Conservation (phyloP, 139 green algal species). For the Volvox reticuliferus region DNA sequence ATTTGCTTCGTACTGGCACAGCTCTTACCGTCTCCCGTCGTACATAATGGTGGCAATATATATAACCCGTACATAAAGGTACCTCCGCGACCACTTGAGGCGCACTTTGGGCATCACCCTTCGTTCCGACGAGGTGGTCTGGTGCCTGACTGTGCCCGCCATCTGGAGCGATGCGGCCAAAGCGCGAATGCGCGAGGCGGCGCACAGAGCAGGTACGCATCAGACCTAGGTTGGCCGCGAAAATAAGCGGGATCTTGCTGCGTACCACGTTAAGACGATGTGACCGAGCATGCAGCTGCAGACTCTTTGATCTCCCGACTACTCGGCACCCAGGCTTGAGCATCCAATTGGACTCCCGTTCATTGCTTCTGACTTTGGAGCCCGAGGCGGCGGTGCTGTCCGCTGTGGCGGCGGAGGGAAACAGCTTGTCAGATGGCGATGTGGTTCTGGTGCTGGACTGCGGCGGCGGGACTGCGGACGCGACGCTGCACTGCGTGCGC, state of each 20-base stretch:
- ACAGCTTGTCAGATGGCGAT: not conserved
- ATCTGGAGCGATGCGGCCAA: conserved; percentile 43
- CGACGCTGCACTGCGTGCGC: conserved; percentile 20
- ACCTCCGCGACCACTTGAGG: conserved; percentile 4
- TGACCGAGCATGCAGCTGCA: too few relatives aligned
- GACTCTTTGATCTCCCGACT: too few relatives aligned
- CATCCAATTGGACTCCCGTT: not conserved
- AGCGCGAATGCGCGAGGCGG: conserved; percentile 3
- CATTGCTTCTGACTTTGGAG: not conserved
- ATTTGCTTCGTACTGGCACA: too few relatives aligned
- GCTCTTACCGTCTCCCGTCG: too few relatives aligned
- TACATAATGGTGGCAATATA: too few relatives aligned
- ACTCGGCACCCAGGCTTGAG: not conserved
- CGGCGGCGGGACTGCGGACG: conserved; percentile 40
- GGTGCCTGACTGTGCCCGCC: conserved; percentile 46
- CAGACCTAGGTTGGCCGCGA: too few relatives aligned
- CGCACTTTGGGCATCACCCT: conserved; percentile 7
- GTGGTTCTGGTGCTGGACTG: conserved; percentile 51
- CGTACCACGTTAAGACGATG: too few relatives aligned
- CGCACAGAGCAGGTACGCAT: conserved; percentile 9
- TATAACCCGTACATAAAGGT: not conserved
- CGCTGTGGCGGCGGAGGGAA: not conserved
- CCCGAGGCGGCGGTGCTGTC: conserved; percentile 35
- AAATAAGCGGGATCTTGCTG: too few relatives aligned
- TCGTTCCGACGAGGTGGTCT: not conserved